These are phyloP conservation scores for Sporothrix variecibatus DNA, from an alignment of 2,329 filamentous ascomycete species.

Conservation along the genomic window DNA sequence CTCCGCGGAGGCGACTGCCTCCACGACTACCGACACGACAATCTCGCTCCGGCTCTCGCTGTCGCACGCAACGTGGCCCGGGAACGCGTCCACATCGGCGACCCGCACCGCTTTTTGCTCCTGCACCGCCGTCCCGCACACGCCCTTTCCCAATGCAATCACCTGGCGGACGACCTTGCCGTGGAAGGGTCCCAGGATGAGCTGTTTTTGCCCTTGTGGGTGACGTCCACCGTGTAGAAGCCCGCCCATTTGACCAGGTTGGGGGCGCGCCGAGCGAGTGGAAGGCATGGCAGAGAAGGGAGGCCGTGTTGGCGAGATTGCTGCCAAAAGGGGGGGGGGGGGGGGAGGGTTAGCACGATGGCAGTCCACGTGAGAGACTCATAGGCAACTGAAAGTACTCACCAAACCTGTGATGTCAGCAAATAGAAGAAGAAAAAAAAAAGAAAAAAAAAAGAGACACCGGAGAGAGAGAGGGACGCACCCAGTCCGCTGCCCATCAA, in stretches of 20 bases:
- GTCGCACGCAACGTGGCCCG: constrained; percentile 82
- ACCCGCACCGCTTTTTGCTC: constrained; percentile 65
- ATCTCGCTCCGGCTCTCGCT: constrained; percentile 75
- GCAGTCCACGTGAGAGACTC: too few species aligned
- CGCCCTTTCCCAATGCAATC: constrained; percentile 71
- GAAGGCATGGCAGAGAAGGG: constrained; percentile 77
- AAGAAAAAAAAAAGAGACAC: too few species aligned
- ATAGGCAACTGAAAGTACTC: too few species aligned
- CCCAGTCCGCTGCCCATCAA: constrained; percentile 77
- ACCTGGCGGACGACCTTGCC: constrained; percentile 79
- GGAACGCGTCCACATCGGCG: constrained; percentile 70
- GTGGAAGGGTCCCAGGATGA: constrained; percentile 79
- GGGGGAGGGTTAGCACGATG: too few species aligned
- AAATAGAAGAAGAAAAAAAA: too few species aligned
- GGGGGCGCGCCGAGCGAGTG: constrained; percentile 68
- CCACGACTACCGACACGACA: constrained; percentile 68
- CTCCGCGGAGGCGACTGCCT: too few species aligned
- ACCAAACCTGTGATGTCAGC: too few species aligned
- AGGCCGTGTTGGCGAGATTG: constrained; percentile 75
- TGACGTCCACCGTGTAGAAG: constrained; percentile 75
- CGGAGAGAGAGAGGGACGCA: too few species aligned
- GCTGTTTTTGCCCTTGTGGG: constrained; percentile 45
- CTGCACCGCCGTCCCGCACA: constrained; percentile 71
- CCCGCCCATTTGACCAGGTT: constrained; percentile 76
- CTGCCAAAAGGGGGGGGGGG: too few species aligned